Percentiles rank a stretch among this genome's conserved stretches.
Conservation (phyloP, 768 basidiomycete species). For the Harrya chromipes region DNA sequence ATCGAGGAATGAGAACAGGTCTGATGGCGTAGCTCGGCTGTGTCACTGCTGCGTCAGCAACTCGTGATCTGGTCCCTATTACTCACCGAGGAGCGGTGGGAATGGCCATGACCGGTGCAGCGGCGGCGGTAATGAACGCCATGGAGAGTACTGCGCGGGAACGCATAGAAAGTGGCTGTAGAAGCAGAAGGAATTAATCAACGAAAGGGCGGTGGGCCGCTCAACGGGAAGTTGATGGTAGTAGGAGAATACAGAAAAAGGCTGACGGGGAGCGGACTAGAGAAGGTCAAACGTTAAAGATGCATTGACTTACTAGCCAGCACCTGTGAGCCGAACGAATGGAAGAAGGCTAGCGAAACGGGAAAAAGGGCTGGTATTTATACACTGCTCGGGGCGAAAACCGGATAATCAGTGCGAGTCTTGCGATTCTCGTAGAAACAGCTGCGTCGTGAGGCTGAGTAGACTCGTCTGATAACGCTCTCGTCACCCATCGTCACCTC, state of each 20-base stretch:
- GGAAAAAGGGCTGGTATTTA: no score
- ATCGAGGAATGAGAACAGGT: no score
- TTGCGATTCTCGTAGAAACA: no score
- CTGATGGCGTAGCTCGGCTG: no score
- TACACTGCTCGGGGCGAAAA: no score
- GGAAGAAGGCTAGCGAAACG: not conserved
- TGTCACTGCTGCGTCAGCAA: not conserved
- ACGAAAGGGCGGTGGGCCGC: constrained; percentile 11
- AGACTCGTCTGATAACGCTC: no score
- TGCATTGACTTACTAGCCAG: constrained; percentile 19
- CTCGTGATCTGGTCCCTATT: not conserved
- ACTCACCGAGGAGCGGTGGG: constrained; percentile 5
- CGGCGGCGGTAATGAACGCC: constrained; percentile 2
- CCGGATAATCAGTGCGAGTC: no score
- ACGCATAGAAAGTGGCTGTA: constrained; percentile 8
- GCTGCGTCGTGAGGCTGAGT: no score
- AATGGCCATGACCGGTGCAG: constrained; percentile 9
- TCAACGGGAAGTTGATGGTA: constrained; percentile 10
- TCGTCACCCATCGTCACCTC: no score
- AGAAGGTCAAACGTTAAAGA: not conserved
- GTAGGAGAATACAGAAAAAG: constrained; percentile 14
- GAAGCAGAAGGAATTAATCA: not conserved
- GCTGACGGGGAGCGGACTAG: constrained; percentile 3
- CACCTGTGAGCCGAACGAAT: constrained; percentile 8
- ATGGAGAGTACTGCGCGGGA: constrained; percentile 3